Conservation (phyloP, 1,284 basidiomycete genomes). For the Pyrrhoderma noxium region DNA sequence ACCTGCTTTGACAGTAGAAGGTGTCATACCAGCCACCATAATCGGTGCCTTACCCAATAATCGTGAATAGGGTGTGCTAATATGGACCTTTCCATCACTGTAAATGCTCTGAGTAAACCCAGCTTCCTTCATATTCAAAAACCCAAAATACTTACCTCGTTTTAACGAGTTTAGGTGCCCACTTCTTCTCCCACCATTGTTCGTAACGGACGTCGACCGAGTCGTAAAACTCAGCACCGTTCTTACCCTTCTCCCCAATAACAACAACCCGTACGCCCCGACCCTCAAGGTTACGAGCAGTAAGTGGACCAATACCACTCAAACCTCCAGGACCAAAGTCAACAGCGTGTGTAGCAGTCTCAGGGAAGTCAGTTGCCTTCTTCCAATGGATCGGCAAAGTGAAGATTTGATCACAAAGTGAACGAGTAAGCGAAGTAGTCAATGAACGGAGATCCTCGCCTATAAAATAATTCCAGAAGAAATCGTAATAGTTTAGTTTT, state of each 20-base stretch:
- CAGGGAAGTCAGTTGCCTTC: slow-evolving; percentile 83
- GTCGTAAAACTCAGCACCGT: slow-evolving; percentile 80
- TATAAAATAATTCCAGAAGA: too few species aligned
- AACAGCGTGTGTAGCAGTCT: slow-evolving; percentile 86
- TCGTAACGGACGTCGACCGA: slow-evolving; percentile 64
- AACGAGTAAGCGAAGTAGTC: slow-evolving; percentile 64
- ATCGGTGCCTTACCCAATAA: slow-evolving; percentile 93
- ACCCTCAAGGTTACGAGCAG: slow-evolving; percentile 86
- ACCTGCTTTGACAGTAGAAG: slow-evolving; percentile 86
- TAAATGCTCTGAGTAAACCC: slow-evolving; percentile 2
- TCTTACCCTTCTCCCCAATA: slow-evolving; percentile 79
- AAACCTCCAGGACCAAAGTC: slow-evolving; percentile 96
- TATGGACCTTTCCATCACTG: slow-evolving; percentile 83
- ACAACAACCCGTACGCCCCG: slow-evolving; percentile 87
- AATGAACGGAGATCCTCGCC: slow-evolving; percentile 75
- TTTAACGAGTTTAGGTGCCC: slow-evolving; percentile 78
- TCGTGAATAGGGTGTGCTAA: slow-evolving; percentile 95
- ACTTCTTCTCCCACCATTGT: slow-evolving; percentile 88
- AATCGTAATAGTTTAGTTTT: too few species aligned
- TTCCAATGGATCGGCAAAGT: slow-evolving; percentile 89
- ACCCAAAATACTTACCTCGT: slow-evolving; percentile 54
- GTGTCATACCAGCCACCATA: slow-evolving; percentile 99
- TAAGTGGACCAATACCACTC: slow-evolving; percentile 89
- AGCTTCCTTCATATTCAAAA: slow-evolving; percentile 1
- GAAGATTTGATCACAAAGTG: slow-evolving; percentile 91